phyloP scores from a whole-genome alignment of 176 grass and related monocot species.

The Carex cristatella region DNA sequence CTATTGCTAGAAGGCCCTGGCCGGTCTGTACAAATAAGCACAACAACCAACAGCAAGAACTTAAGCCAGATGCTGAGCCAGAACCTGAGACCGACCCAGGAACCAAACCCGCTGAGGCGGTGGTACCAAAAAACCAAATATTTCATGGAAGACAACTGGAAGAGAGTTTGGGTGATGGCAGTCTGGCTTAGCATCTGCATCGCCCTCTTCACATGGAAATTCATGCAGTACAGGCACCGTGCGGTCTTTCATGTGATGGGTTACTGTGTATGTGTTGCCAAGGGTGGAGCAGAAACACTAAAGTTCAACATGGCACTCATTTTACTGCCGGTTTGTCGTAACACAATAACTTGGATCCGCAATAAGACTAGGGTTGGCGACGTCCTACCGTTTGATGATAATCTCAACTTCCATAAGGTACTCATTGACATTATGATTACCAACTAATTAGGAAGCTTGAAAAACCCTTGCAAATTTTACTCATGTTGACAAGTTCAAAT shows the following conservation, averaged over 20 bases:
- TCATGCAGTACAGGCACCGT: slow-evolving; percentile 57
- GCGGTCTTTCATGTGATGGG: slow-evolving; percentile 83
- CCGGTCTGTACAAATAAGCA: slow-evolving; percentile 49
- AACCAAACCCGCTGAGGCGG: slow-evolving; percentile 71
- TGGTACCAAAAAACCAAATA: slow-evolving; percentile 44
- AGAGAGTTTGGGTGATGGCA: slow-evolving; percentile 69
- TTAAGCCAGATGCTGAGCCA: slow-evolving; percentile 90
- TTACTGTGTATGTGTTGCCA: slow-evolving; percentile 94
- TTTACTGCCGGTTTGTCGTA: slow-evolving; percentile 91
- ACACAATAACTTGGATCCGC: slow-evolving; percentile 95
- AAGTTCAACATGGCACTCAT: slow-evolving; percentile 99
- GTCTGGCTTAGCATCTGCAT: slow-evolving; percentile 67
- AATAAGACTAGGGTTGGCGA: slow-evolving; percentile 37
- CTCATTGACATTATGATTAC: not conserved
- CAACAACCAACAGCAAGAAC: slow-evolving; percentile 70
- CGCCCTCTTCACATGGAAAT: slow-evolving; percentile 70
- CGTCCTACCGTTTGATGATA: slow-evolving; percentile 83
- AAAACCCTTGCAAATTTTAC: not conserved
- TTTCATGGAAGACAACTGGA: slow-evolving; percentile 96
- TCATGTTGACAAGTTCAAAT: not conserved
- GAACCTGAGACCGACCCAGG: slow-evolving; percentile 59
- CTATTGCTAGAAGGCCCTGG: slow-evolving; percentile 61
- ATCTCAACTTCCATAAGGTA: slow-evolving; percentile 98
- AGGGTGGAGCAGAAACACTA: slow-evolving; percentile 93
- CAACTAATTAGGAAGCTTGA: not conserved